phyloP scores from a whole-genome alignment of 2,329 filamentous ascomycete genomes.

The Ceratocystiopsis brevicomis region DNA sequence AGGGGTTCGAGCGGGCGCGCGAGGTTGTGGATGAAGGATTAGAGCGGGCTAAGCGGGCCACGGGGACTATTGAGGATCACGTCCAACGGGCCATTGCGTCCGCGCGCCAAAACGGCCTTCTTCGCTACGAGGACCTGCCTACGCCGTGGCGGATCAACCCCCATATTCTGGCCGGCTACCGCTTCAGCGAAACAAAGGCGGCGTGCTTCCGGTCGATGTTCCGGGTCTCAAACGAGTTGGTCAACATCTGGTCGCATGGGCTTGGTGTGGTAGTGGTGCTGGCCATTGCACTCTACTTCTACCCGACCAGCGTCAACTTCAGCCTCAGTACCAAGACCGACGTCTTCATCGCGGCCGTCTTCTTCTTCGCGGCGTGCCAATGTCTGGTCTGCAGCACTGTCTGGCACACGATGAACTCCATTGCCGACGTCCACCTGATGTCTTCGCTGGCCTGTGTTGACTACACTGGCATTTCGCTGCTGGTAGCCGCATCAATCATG shows the following conservation, averaged over 20 bases:
- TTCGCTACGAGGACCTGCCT: slow-evolving; percentile 79
- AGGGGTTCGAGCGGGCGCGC: slow-evolving; percentile 53
- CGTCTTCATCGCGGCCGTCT: slow-evolving; percentile 75
- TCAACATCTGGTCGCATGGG: slow-evolving; percentile 96
- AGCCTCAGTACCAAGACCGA: slow-evolving; percentile 71
- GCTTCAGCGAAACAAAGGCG: slow-evolving; percentile 78
- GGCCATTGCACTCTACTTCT: slow-evolving; percentile 85
- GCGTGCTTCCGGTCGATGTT: slow-evolving; percentile 77
- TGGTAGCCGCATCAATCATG: slow-evolving; percentile 92
- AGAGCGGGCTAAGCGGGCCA: slow-evolving; percentile 65
- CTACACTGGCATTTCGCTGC: slow-evolving; percentile 89
- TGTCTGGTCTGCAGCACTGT: slow-evolving; percentile 87
- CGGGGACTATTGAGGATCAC: slow-evolving; percentile 64
- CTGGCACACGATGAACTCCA: slow-evolving; percentile 98
- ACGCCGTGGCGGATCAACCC: slow-evolving; percentile 88
- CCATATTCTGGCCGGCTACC: slow-evolving; percentile 79
- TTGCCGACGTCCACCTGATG: slow-evolving; percentile 73
- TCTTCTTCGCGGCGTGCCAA: slow-evolving; percentile 91
- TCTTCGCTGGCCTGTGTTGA: slow-evolving; percentile 95
- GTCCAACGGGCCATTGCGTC: slow-evolving; percentile 59
- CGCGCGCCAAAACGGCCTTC: slow-evolving; percentile 63
- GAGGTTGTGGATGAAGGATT: slow-evolving; percentile 66
- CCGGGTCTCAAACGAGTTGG: slow-evolving; percentile 71
- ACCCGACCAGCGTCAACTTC: slow-evolving; percentile 76
- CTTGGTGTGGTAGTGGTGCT: slow-evolving; percentile 79